Base-by-base conservation (phyloP, 345 rosid species). In the Xanthoceras sorbifolium region DNA sequence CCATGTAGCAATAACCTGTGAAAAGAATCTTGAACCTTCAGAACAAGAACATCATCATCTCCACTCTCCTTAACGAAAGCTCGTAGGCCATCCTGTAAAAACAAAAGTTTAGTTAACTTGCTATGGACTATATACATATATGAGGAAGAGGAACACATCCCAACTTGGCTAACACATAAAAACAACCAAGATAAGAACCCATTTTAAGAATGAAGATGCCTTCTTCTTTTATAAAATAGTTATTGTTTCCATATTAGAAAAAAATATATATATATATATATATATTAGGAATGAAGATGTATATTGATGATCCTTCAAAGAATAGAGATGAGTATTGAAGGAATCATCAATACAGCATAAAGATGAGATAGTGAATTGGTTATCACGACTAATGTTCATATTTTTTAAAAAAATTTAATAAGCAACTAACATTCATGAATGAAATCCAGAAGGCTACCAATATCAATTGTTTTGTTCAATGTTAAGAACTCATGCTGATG, bases 1-100 rank as follows among this genome's bases (percentile, higher is more conserved):
- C 97, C 99, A 72, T 95, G 99, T 78, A 95, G 86, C 81, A 95
- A 79, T 84, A 95, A 85, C 84, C 99, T 84, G 50, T 88, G 98
- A 71, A 95, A 95, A 32, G 98, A 93, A 76, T 95, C 99, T 85
- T 90, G 96, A 82, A 95, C 94, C 79, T 75, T 81, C 40, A 93
- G 83, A 29, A 82, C 80, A 64, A 95, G 96, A 71, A 82, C 85
- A 38, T 92, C 93, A 46, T 84, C 92, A 71, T 85, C 89, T 66
- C 71, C 72, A 17, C 87, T 79, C 68, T 86, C 92, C 44, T 79
- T 80, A 60, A 93, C 81, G 83, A 91, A 93, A 20, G 86, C 79
- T 71, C 92, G 86, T 62, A 95, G 69, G 80, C 97, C 89, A 57
- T 73, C 88, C 99, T 91, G 86, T 40, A 46, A 65, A n/a, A 55